Evolutionary conservation across 2,329 filamentous ascomycete species (phyloP).

Genomic region (Sarocladium strictum): DNA sequence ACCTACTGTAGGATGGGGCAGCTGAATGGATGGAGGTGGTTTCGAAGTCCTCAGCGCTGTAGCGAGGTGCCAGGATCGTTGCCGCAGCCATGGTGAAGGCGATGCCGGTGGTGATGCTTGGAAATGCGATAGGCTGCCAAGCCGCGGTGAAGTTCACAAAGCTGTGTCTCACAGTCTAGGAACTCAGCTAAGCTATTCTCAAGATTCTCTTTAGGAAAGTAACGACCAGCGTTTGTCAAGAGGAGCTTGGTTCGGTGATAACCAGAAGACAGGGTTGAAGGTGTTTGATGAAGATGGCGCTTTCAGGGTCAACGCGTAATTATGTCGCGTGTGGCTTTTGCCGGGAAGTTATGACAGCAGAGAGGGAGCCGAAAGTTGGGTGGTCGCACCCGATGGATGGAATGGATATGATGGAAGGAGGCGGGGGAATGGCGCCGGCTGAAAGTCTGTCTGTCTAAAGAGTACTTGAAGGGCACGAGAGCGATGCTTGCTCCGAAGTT

Average conservation of each 20-base stretch:
- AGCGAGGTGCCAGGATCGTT: slow-evolving; percentile 21
- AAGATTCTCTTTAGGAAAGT: no score
- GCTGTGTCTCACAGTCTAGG: no score
- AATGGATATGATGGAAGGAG: not conserved
- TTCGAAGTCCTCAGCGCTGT: slow-evolving; percentile 53
- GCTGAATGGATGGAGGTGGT: slow-evolving; percentile 61
- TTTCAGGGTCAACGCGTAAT: not conserved
- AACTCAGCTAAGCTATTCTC: no score
- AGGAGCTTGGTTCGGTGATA: no score
- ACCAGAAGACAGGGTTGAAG: no score
- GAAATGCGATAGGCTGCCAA: not conserved
- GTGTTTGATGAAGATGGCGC: not conserved
- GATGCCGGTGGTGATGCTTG: not conserved
- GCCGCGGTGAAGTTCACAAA: not conserved
- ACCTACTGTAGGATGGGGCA: slow-evolving; percentile 64
- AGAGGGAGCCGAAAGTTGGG: not conserved
- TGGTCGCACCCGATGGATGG: not conserved
- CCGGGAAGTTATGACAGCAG: not conserved
- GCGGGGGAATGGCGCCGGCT: not conserved
- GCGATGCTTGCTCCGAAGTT: not conserved
- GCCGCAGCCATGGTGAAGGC: slow-evolving; percentile 19
- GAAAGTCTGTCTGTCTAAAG: slow-evolving; percentile 1
- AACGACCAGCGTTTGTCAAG: no score
- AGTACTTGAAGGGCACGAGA: not conserved
- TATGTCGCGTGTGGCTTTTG: not conserved